These are phyloP conservation scores for Nothophytophthora sp. DNA, from an alignment of 352 stramenopile genomes.

Conservation along the genomic window DNA sequence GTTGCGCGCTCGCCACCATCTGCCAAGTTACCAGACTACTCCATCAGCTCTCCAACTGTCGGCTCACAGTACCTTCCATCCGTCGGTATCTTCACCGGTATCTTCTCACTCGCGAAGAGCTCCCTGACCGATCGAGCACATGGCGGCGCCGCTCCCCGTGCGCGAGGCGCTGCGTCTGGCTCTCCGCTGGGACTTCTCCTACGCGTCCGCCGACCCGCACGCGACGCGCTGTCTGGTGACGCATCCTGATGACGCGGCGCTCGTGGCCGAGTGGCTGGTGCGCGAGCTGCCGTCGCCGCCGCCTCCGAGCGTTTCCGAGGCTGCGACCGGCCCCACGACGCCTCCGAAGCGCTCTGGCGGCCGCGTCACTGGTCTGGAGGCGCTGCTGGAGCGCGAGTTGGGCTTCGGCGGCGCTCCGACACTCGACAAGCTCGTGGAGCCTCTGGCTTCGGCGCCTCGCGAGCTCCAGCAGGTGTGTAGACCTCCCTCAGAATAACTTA, in stretches of 20 bases:
- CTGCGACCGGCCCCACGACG: too few relatives aligned
- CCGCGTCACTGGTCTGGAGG: constrained; percentile 27
- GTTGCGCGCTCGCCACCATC: too few relatives aligned
- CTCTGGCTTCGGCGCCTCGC: neutral
- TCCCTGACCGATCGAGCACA: constrained; percentile 12
- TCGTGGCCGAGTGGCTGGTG: constrained; percentile 50
- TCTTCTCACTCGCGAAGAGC: constrained; percentile 12
- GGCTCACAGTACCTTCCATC: too few relatives aligned
- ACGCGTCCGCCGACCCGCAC: constrained; percentile 35
- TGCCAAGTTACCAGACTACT: too few relatives aligned
- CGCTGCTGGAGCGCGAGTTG: constrained; percentile 45
- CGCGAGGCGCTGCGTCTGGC: constrained; percentile 28
- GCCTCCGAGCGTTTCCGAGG: neutral
- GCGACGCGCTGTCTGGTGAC: constrained; percentile 55
- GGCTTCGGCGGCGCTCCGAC: constrained; percentile 5
- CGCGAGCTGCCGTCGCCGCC: constrained; percentile 24
- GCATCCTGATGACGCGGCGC: constrained; percentile 23
- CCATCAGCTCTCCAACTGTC: too few relatives aligned
- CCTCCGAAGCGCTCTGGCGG: too few relatives aligned
- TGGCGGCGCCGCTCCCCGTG: constrained; percentile 27
- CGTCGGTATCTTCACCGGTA: too few relatives aligned
- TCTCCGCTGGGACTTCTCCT: constrained; percentile 58
- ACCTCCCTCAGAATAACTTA: neutral
- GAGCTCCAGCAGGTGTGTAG: constrained; percentile 21
- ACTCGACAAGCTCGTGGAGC: neutral